Evolutionary conservation across 768 basidiomycete species (phyloP).

Genomic region (Suillus discolor): DNA sequence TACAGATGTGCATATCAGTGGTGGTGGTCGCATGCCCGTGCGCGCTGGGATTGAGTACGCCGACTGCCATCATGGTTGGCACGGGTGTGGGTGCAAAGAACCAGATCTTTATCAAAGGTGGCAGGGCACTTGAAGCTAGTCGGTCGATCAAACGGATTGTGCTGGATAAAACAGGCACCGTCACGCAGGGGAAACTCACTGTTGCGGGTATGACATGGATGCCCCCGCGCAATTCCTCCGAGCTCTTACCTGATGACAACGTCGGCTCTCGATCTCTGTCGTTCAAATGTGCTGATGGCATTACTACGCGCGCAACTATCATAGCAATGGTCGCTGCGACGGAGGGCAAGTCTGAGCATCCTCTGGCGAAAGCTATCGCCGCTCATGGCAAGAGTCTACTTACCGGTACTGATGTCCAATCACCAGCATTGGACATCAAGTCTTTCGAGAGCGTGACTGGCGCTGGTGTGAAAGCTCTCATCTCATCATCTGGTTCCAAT

Average conservation of each 20-base stretch:
- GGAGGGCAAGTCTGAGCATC: slow-evolving; percentile 94
- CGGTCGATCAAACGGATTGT: slow-evolving; percentile 79
- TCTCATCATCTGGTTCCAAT: slow-evolving; percentile 54
- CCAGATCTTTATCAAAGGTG: slow-evolving; percentile 98
- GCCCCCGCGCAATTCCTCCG: slow-evolving; percentile 36
- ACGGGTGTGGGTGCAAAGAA: slow-evolving; percentile 97
- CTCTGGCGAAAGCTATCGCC: slow-evolving; percentile 92
- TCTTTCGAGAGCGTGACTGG: slow-evolving; percentile 90
- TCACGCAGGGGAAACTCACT: slow-evolving; percentile 91
- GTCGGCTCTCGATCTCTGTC: slow-evolving; percentile 17
- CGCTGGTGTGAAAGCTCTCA: slow-evolving; percentile 77
- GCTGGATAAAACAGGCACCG: slow-evolving; percentile 96
- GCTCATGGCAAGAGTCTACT: slow-evolving; percentile 73
- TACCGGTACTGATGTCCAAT: slow-evolving; percentile 37
- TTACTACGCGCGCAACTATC: slow-evolving; percentile 58
- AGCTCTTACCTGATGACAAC: slow-evolving; percentile 20
- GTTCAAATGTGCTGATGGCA: slow-evolving; percentile 56
- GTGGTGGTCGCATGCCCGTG: slow-evolving; percentile 99
- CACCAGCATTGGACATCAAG: slow-evolving; percentile 59
- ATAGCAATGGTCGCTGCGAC: slow-evolving; percentile 84
- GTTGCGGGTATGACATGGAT: slow-evolving; percentile 83
- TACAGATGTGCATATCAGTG: slow-evolving; percentile 97
- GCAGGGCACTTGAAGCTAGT: slow-evolving; percentile 91
- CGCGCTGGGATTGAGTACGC: slow-evolving; percentile 93
- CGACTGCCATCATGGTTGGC: slow-evolving; percentile 99